A percentile compares a stretch with the other conserved stretches of the same genome.
These are phyloP conservation scores for Hansenula sp. DNA, from an alignment of 1,139 yeast genomes.

Conservation along the genomic window DNA sequence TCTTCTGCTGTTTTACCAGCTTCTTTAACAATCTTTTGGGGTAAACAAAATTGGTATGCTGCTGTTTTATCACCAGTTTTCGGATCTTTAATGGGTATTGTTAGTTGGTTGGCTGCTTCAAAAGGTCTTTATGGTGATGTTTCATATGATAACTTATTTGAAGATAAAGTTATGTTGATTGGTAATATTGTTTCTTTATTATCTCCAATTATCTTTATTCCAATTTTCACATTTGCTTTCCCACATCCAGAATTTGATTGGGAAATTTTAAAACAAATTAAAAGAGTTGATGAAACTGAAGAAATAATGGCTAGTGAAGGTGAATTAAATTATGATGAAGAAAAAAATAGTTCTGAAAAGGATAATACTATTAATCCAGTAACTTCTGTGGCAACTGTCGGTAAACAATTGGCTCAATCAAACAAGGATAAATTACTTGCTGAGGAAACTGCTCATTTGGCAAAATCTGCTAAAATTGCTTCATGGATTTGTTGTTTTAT, in stretches of 20 bases:
- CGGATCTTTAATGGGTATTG: slow-evolving; percentile 57
- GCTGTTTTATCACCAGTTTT: slow-evolving; percentile 58
- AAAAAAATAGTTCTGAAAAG: slow-evolving; percentile 31
- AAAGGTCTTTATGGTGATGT: slow-evolving; percentile 47
- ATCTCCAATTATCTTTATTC: slow-evolving; percentile 66
- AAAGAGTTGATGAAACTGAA: slow-evolving; percentile 64
- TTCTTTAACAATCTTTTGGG: slow-evolving; percentile 65
- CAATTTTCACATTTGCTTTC: slow-evolving; percentile 58
- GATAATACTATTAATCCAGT: slow-evolving; percentile 35
- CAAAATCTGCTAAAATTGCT: slow-evolving; percentile 51
- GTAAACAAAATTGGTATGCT: slow-evolving; percentile 57
- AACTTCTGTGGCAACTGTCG: slow-evolving; percentile 30
- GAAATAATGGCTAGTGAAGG: slow-evolving; percentile 42
- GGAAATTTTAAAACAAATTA: slow-evolving; percentile 50
- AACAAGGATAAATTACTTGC: slow-evolving; percentile 32
- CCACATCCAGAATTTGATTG: slow-evolving; percentile 77
- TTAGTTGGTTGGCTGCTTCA: slow-evolving; percentile 64
- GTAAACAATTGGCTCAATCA: slow-evolving; percentile 38
- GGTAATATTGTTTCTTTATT: slow-evolving; percentile 82
- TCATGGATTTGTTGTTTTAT: slow-evolving; percentile 49
- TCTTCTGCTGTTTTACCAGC: slow-evolving; percentile 84
- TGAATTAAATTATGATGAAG: slow-evolving; percentile 25
- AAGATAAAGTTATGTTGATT: slow-evolving; percentile 77
- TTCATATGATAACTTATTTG: slow-evolving; percentile 62
- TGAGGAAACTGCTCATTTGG: slow-evolving; percentile 41